Percentiles rank a stretch among this genome's conserved stretches.
These are phyloP conservation scores for sweet orange (Citrus sinensis) DNA, from an alignment of 345 rosid genomes.

Conservation along the genomic window DVS_A1.0 CM039167.1:9142001-9142500, in stretches of 20 bases:
- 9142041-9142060: not conserved
- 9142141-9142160: not conserved
- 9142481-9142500: not conserved
- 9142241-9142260: not conserved
- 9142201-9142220: not conserved
- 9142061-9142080: not conserved
- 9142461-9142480: conserved; percentile 4
- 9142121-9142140: not conserved
- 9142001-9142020: conserved; percentile 7
- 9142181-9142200: not conserved
- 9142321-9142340: not conserved
- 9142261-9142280: not conserved
- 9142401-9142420: not conserved
- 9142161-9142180: not conserved
- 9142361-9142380: not conserved
- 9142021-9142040: not conserved
- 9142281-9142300: not conserved
- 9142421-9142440: not conserved
- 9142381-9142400: not conserved
- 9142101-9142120: not conserved
- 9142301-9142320: not conserved
- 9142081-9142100: not conserved
- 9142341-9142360: not conserved
- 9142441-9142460: conserved; percentile 1
- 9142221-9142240: not conserved